These are phyloP conservation scores for Cryptococcus sp. DNA, from an alignment of 1,284 basidiomycete species.

Conservation along the genomic window DNA sequence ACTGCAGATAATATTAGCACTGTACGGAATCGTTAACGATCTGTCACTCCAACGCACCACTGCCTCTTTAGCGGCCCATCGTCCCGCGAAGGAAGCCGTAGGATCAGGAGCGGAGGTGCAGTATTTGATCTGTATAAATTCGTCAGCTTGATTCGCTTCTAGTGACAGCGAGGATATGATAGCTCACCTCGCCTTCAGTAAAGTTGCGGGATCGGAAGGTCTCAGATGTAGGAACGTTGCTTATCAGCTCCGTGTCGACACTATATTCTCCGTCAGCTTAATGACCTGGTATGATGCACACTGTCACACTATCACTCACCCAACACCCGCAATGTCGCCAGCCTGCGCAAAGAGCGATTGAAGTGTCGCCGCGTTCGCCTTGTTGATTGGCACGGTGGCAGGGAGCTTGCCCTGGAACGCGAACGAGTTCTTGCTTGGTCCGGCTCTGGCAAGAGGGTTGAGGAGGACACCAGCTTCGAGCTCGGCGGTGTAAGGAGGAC, in stretches of 20 bases:
- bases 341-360: slow-evolving; percentile 54
- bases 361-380: slow-evolving; percentile 69
- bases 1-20: slow-evolving; percentile 48
- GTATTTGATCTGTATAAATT: slow-evolving; percentile 62
- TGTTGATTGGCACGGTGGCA: slow-evolving; percentile 61
- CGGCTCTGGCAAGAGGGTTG: slow-evolving; percentile 88
- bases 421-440: slow-evolving; percentile 85
- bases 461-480: slow-evolving; percentile 85
- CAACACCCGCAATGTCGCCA: slow-evolving; percentile 66
- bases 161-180: background rate
- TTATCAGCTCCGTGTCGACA: slow-evolving; percentile 75
- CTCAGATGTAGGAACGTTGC: slow-evolving; percentile 86
- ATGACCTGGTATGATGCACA: slow-evolving; percentile 15
- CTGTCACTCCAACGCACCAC: slow-evolving; percentile 54
- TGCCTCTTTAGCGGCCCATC: slow-evolving; percentile 97
- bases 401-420: slow-evolving; percentile 70
- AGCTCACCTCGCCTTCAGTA: slow-evolving; percentile 69
- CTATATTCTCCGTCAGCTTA: slow-evolving; percentile 17
- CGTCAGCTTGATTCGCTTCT: slow-evolving; percentile 1
- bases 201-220: slow-evolving; percentile 92
- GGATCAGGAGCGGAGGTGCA: slow-evolving; percentile 85
- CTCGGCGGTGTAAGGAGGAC: slow-evolving; percentile 85
- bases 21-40: background rate
- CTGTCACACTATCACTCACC: slow-evolving; percentile 48
- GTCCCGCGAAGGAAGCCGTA: slow-evolving; percentile 86